phyloP scores from a whole-genome alignment of 495 filamentous ascomycete species.

The Neurospora tetrasperma region DNA sequence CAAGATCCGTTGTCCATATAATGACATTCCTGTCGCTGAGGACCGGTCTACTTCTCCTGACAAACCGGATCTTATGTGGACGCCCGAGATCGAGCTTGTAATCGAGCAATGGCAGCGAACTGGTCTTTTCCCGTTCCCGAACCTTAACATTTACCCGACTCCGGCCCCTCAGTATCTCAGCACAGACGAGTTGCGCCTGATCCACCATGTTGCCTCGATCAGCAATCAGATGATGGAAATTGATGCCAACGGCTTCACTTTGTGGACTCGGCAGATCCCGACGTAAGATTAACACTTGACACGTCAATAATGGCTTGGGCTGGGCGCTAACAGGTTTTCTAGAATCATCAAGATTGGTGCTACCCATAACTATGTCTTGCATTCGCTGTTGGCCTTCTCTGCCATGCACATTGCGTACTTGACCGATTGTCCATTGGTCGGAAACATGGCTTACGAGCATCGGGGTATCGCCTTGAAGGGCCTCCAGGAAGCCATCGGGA shows the following conservation, averaged over 20 bases:
- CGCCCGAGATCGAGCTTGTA: conserved; percentile 65
- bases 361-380: conserved; percentile 81
- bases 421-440: conserved; percentile 69
- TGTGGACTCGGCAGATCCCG: conserved; percentile 88
- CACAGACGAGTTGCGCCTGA: conserved; percentile 68
- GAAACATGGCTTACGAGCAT: conserved; percentile 78
- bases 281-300: conserved; percentile 48
- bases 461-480: conserved; percentile 76
- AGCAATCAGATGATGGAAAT: conserved; percentile 70
- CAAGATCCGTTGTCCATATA: conserved; percentile 95
- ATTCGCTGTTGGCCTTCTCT: conserved; percentile 79
- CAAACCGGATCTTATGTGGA: conserved; percentile 71
- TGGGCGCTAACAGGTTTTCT: conserved; percentile 20
- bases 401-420: conserved; percentile 85
- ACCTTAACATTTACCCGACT: conserved; percentile 59
- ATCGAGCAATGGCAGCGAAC: conserved; percentile 78
- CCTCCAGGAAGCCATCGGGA: conserved; percentile 72
- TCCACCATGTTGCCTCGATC: conserved; percentile 83
- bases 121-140: conserved; percentile 78
- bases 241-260: conserved; percentile 67
- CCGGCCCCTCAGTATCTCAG: conserved; percentile 57
- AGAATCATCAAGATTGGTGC: conserved; percentile 82
- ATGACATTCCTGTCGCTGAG: conserved; percentile 61
- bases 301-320: background rate
- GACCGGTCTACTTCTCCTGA: conserved; percentile 56